Percentiles rank a stretch among this genome's conserved stretches.
Conservation (phyloP, 2,329 filamentous ascomycete species). For the Onygenales sp. region DNA sequence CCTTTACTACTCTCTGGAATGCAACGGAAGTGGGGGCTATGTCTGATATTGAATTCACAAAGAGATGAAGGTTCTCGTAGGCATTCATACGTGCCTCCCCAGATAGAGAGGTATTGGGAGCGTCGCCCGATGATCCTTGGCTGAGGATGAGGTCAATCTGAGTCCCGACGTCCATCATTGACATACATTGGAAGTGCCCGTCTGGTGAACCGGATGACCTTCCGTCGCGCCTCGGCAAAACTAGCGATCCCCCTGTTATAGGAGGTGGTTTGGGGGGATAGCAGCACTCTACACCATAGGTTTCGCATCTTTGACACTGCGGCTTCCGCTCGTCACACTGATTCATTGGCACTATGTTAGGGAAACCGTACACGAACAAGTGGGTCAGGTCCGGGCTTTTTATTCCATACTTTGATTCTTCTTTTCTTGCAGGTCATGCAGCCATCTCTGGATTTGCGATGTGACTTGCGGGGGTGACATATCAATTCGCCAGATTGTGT, state of each 20-base stretch:
- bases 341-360: background rate
- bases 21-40: slow-evolving; percentile 10
- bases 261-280: slow-evolving; percentile 10
- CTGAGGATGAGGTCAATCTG: slow-evolving; percentile 16
- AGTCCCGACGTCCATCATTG: slow-evolving; percentile 6
- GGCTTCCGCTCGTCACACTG: slow-evolving; percentile 28
- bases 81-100: background rate
- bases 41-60: slow-evolving; percentile 15
- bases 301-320: slow-evolving; percentile 21
- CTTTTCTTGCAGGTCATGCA: slow-evolving; percentile 26
- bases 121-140: background rate
- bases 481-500: slow-evolving; percentile 7
- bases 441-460: slow-evolving; percentile 26
- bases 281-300: slow-evolving; percentile 20
- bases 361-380: background rate
- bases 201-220: background rate
- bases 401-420: slow-evolving; percentile 22
- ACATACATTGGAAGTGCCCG: slow-evolving; percentile 2
- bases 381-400: background rate
- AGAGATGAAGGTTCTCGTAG: slow-evolving; percentile 20
- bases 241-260: background rate
- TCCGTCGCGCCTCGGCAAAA: background rate
- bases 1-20: slow-evolving; percentile 12
- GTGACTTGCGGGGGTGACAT: slow-evolving; percentile 22
- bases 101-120: background rate